Percentiles rank a stretch among this genome's conserved stretches.
These are phyloP conservation scores for Haplosporangium gracile DNA, from an alignment of 192 early-diverging fungal genomes.

Conservation along the genomic window DNA sequence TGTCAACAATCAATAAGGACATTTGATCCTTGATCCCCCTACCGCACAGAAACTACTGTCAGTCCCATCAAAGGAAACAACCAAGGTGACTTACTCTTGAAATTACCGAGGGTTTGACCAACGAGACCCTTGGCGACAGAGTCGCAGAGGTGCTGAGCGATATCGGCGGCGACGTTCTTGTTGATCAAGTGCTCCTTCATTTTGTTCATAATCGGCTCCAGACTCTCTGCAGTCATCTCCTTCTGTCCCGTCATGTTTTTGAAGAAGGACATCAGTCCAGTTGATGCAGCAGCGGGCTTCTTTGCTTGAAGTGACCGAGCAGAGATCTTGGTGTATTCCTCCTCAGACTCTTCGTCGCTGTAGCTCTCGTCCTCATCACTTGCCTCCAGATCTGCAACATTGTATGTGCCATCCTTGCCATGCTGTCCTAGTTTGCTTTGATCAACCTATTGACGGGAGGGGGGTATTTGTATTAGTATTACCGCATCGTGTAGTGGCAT, in stretches of 20 bases:
- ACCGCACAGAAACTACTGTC: not conserved
- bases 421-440: constrained; percentile 71
- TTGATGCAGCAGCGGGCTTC: constrained; percentile 19
- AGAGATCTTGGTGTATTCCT: constrained; percentile 57
- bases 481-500: not conserved
- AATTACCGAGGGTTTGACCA: constrained; percentile 81
- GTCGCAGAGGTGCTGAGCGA: constrained; percentile 86
- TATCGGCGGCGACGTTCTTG: constrained; percentile 95
- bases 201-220: constrained; percentile 86
- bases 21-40: not conserved
- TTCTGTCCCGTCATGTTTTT: constrained; percentile 77
- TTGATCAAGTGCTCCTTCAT: constrained; percentile 94
- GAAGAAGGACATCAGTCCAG: constrained; percentile 78
- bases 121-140: constrained; percentile 79
- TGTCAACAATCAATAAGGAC: not conserved
- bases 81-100: constrained; percentile 71
- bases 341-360: constrained; percentile 66
- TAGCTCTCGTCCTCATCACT: constrained; percentile 67
- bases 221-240: constrained; percentile 76
- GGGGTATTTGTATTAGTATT: not conserved
- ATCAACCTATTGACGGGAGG: constrained; percentile 59
- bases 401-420: constrained; percentile 79
- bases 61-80: not conserved
- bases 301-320: constrained; percentile 32
- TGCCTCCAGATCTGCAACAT: constrained; percentile 77